phyloP scores from a whole-genome alignment of 768 basidiomycete genomes.

The Auricularia cornea region DNA sequence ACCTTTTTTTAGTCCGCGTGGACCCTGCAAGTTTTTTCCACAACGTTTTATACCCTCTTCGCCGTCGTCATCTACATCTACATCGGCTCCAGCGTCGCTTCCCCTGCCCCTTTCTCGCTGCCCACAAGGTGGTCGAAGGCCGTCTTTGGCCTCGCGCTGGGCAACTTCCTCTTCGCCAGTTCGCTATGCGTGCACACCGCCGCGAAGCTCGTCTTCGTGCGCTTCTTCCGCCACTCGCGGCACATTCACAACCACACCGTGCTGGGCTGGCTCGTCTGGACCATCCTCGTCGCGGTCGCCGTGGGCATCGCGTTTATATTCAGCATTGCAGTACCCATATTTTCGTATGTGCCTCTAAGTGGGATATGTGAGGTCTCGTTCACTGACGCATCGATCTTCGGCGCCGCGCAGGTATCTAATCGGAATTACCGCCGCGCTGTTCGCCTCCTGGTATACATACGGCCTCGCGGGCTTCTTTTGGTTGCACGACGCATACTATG shows the following conservation, averaged over 20 bases:
- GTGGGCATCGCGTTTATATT: slow-evolving; percentile 38
- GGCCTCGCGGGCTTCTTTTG: slow-evolving; percentile 36
- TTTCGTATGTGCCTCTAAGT: slow-evolving; percentile 28
- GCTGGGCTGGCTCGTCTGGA: slow-evolving; percentile 43
- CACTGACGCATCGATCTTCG: background rate
- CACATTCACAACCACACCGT: slow-evolving; percentile 45
- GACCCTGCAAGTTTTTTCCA: slow-evolving; percentile 46
- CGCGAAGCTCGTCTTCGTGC: slow-evolving; percentile 45
- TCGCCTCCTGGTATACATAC: slow-evolving; percentile 54
- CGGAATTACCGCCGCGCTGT: slow-evolving; percentile 44
- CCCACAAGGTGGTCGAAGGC: slow-evolving; percentile 43
- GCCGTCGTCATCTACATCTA: slow-evolving; percentile 38
- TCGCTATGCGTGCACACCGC: slow-evolving; percentile 43
- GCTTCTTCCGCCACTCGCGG: slow-evolving; percentile 38
- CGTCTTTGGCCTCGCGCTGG: slow-evolving; percentile 39
- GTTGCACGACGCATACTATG: slow-evolving; percentile 40
- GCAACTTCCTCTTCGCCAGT: slow-evolving; percentile 43
- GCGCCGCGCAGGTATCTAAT: slow-evolving; percentile 23
- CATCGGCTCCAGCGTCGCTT: slow-evolving; percentile 38
- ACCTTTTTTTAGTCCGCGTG: slow-evolving; percentile 53
- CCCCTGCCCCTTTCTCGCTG: slow-evolving; percentile 40
- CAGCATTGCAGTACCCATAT: slow-evolving; percentile 45
- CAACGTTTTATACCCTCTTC: slow-evolving; percentile 42
- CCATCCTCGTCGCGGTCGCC: slow-evolving; percentile 32
- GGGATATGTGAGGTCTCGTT: background rate